Evolutionary conservation across 305 asterid species (phyloP), one percentile per base, ranked within the genome.

Genomic region (Fraxinus xanthoxyloides): DNA sequence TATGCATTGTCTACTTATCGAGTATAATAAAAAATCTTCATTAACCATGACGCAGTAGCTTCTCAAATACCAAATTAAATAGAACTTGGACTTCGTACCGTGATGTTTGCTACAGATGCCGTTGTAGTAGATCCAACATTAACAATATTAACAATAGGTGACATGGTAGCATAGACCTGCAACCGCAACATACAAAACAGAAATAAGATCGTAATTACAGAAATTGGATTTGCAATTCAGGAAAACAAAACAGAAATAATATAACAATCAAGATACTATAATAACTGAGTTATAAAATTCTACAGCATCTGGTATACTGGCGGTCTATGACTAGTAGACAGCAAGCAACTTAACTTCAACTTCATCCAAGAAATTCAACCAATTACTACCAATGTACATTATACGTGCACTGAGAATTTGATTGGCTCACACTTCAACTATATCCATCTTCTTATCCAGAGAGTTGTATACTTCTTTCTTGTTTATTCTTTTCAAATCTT

Each of bases 161-260:
- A 90, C 97, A 95, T 92, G 83, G 96, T 93, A 56, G 97, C 92
- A 88, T 95, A 95, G 21, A 90, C 91, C 98, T 95, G 93, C 89
- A 90, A 89, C 28, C 32, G 19, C 56, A 76, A n/a, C 82, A 36
- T 73, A 21, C 23, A 12, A 12, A 10, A 43, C 51, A 43, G 51
- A 38, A 70, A 19, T 72, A 81, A 79, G 79, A 31, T 34, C 15
- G 46, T 12, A 80, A 69, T 4, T 13, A 69, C 9, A 69, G n/a
- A 70, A 13, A 15, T 6, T 17, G 23, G 43, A 70, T 70, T 70
- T 7, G 43, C 38, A 70, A 23, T 70, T 70, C 43, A 70, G 40
- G 75, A 15, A 32, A 70, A 13, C 24, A 13, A 67, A 24, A 28
- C 4, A 67, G 17, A 63, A 65, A 28, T 12, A 67, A 28, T 2